Base-by-base conservation (phyloP, 2,329 filamentous ascomycete genomes). In the Cladosporium sp. region DNA sequence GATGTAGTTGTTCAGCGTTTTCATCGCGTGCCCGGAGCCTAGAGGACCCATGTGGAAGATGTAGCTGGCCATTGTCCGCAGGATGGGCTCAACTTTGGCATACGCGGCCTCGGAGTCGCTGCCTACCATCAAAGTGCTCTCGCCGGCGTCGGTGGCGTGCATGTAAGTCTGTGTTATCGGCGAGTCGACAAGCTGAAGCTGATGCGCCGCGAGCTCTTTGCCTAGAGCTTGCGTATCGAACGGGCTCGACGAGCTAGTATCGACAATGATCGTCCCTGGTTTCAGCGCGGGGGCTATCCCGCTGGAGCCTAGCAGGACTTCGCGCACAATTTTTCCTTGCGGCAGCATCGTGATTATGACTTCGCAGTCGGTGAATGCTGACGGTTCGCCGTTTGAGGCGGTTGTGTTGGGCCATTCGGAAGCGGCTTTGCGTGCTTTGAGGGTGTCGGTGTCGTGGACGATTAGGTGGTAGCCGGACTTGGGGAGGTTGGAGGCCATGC, bases 1-100 rank as follows among this genome's bases (percentile, higher is more conserved):
- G 67, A 76, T 74, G 59, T 78, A 78, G 68, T 77, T 78, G 67
- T 78, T 78, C 62, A 78, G 67, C 6, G 76, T 78, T 70, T 78
- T 77, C 76, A 77, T 78, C 7, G 72, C 76, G 60, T 78, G 76
- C 1, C 77, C 77, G 4, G 75, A 68, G 15, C 76, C 76, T 2
- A 78, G 67, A 5, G 71, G 68, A 3, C 76, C 77, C 75, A 78
- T 78, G 63, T 72, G 68, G 67, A 78, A 78, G 21, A 78, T 72
- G 59, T 78, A 76, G 14, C 68, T 68, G 30, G 74, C 75, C 77
- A 78, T 77, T 2, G 73, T 73, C 34, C 71, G 68, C 14, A 78
- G 71, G 5, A 78, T 71, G 1, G 77, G 75, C 60, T 75, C 69
- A 18, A 74, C 75, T 57, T 75, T 77, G 32, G 74, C 70, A 34